Evolutionary conservation across 2,329 filamentous ascomycete genomes (phyloP).

Genomic region (Sodiomyces alkalinus): DNA sequence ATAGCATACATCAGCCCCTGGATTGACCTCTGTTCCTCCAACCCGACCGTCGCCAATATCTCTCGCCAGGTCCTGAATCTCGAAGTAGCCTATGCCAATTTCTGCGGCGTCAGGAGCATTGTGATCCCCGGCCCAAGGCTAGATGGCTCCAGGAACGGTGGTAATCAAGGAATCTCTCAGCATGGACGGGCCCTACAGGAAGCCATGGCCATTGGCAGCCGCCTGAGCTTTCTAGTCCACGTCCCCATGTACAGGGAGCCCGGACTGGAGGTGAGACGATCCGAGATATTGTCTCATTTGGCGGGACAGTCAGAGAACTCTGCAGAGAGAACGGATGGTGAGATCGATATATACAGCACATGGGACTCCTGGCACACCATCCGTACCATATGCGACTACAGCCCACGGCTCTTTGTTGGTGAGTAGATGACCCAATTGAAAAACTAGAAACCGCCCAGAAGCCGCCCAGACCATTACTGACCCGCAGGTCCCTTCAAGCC

Average conservation of each 20-base stretch:
- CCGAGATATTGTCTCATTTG: not conserved
- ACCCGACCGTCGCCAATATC: constrained; percentile 70
- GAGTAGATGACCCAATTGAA: no score
- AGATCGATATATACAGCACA: constrained; percentile 56
- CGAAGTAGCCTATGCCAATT: constrained; percentile 88
- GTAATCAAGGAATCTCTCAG: constrained; percentile 43
- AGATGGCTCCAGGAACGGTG: constrained; percentile 37
- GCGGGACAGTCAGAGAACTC: constrained; percentile 16
- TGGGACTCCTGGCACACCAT: constrained; percentile 96
- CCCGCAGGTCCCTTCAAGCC: constrained; percentile 19
- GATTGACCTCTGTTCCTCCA: constrained; percentile 76
- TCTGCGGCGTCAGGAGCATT: constrained; percentile 77
- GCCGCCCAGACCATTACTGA: no score
- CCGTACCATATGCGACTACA: constrained; percentile 74
- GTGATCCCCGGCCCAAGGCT: constrained; percentile 64
- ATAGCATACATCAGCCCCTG: constrained; percentile 74
- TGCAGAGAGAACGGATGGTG: constrained; percentile 17
- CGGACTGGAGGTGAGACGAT: constrained; percentile 27
- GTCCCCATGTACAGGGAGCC: constrained; percentile 71
- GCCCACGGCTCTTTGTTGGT: constrained; percentile 69
- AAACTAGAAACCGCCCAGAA: not conserved
- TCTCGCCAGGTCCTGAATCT: constrained; percentile 82
- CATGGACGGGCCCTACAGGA: constrained; percentile 79
- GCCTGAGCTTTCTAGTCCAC: constrained; percentile 67
- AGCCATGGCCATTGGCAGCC: constrained; percentile 56